phyloP scores from a whole-genome alignment of 1,284 basidiomycete genomes.

The Boletus smithii region DNA sequence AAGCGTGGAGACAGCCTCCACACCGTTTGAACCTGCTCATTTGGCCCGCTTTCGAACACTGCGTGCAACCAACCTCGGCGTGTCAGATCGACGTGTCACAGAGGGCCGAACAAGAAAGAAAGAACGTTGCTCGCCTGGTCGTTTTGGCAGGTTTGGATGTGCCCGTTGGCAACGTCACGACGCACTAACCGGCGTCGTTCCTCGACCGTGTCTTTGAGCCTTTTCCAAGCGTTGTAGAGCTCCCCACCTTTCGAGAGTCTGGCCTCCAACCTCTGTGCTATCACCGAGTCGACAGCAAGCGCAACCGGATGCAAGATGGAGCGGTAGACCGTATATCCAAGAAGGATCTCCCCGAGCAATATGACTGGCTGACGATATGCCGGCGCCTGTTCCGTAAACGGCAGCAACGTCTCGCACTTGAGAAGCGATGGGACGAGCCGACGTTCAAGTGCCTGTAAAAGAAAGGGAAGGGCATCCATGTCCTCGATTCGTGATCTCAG shows the following conservation, averaged over 20 bases:
- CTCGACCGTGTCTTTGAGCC: slow-evolving; percentile 17
- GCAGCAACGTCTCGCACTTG: slow-evolving; percentile 24
- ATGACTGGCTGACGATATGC: slow-evolving; percentile 10
- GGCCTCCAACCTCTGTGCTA: slow-evolving; percentile 9
- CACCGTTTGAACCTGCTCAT: slow-evolving; percentile 23
- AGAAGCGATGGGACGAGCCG: slow-evolving; percentile 23
- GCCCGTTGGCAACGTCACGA: slow-evolving; percentile 15
- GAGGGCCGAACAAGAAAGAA: background rate
- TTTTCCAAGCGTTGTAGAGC: slow-evolving; percentile 24
- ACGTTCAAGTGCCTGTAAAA: slow-evolving; percentile 25
- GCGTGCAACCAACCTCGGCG: background rate
- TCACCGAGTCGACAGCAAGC: slow-evolving; percentile 11
- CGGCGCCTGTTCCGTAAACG: slow-evolving; percentile 14
- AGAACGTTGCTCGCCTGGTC: slow-evolving; percentile 10
- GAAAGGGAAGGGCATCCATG: slow-evolving; percentile 26
- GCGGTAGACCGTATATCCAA: slow-evolving; percentile 29
- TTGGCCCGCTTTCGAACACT: slow-evolving; percentile 24
- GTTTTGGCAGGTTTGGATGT: slow-evolving; percentile 31
- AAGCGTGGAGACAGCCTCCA: slow-evolving; percentile 27
- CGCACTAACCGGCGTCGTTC: slow-evolving; percentile 22
- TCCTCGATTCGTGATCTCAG: slow-evolving; percentile 24
- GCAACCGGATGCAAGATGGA: slow-evolving; percentile 21
- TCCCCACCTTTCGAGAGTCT: slow-evolving; percentile 15
- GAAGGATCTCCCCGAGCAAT: slow-evolving; percentile 20
- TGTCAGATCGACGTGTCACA: slow-evolving; percentile 3